Evolutionary conservation across 495 filamentous ascomycete species (phyloP), one percentile per base, ranked within the genome.

Genomic region (Beverwykella pulmonaria): DNA sequence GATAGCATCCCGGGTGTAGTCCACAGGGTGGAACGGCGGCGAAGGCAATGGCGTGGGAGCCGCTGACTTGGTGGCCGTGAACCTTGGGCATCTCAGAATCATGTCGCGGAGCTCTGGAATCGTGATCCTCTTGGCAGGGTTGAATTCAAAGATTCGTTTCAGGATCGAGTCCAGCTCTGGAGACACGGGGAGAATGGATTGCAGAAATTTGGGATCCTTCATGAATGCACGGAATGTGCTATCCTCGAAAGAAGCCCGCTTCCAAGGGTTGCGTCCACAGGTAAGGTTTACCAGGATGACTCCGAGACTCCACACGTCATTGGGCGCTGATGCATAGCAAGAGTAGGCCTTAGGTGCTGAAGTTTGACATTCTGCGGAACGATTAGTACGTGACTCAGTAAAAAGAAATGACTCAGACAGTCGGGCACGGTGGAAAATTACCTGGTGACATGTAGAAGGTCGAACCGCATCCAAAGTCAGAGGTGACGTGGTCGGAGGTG

Each of bases 391-490:
- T 65, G 59, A 76, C 20, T 57, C 32, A 59, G 63, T n/a, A n/a
- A 63, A 54, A 73, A 75, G 57, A 76, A 73, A 77, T 69, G 54
- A 63, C 49, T 53, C 32, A 25, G 36, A 54, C 58, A 39, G 62
- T 53, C 59, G 53, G 61, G 26, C 26, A 29, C 41, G 66, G 57
- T 30, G 48, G 53, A 55, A 54, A 63, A 84, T 79, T 90, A 97
- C 94, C 94, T 85, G 94, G 94, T 62, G 90, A 93, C 95, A 98
- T 98, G 81, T 99, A 98, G 75, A 99, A 98, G 15, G 94, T 98
- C 19, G 93, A 97, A 53, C 94, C 94, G 77, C 95, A 99, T 60
- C 95, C 95, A 78, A 96, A 97, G 77, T 99, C 94, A 65, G 92
- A 88, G 63, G 93, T 95, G 63, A 87, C 80, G 59, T 87, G 83